Percentiles rank a stretch among this genome's conserved stretches.
phyloP scores from a whole-genome alignment of 2,329 filamentous ascomycete species.

The Curvularia hawaiiensis region DNA sequence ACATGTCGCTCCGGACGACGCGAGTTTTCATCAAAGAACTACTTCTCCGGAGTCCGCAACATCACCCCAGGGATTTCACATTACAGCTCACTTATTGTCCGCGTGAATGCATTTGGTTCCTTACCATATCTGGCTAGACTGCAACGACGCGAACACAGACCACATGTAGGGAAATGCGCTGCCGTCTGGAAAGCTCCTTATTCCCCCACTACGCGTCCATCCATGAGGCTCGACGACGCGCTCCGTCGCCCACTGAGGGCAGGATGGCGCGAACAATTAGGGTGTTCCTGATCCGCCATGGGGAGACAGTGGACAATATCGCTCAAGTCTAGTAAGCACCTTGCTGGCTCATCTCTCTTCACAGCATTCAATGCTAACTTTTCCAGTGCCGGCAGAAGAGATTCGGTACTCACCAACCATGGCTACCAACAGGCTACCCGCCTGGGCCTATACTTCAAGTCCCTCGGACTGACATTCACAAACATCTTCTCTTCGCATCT shows the following conservation, averaged over 20 bases:
- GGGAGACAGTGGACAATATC: conserved; percentile 89
- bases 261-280: conserved; percentile 54
- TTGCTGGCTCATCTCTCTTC: conserved; percentile 1
- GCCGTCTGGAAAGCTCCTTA: conserved; percentile 1
- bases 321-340: conserved; percentile 69
- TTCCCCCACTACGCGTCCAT: conserved; percentile 5
- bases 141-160: conserved; percentile 20
- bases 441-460: conserved; percentile 70
- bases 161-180: conserved; percentile 10
- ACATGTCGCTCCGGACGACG: not conserved
- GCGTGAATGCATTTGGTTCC: not conserved
- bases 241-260: conserved; percentile 23
- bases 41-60: not conserved
- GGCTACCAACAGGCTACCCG: conserved; percentile 78
- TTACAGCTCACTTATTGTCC: not conserved
- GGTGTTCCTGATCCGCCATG: conserved; percentile 82
- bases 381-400: conserved; percentile 74
- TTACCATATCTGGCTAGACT: conserved; percentile 12
- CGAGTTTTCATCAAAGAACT: not conserved
- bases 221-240: conserved; percentile 23
- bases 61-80: not conserved
- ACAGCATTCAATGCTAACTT: conserved; percentile 28
- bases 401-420: conserved; percentile 81
- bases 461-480: conserved; percentile 67
- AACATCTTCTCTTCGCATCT: conserved; percentile 80